Percentiles rank a stretch among this genome's conserved stretches.
These are phyloP conservation scores for Macadamia integrifolia DNA, from an alignment of 164 flowering plant species.

Conservation along the genomic window DNA sequence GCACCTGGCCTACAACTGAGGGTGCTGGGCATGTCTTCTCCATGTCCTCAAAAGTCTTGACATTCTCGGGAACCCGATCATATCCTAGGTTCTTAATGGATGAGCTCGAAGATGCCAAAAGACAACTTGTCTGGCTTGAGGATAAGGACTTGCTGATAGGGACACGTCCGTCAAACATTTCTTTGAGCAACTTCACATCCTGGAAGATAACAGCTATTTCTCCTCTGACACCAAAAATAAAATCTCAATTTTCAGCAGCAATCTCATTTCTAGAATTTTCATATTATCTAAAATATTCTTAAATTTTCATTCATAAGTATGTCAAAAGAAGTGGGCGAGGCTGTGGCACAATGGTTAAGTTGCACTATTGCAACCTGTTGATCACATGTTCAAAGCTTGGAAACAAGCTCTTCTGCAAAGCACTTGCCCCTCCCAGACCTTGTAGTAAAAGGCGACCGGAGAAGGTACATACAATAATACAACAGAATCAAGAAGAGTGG, in stretches of 20 bases:
- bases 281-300: not conserved
- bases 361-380: no score
- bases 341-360: no score
- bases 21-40: slow-evolving; percentile 22
- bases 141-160: slow-evolving; percentile 55
- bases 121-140: slow-evolving; percentile 56
- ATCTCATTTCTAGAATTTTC: not conserved
- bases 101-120: slow-evolving; percentile 53
- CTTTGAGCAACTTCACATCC: slow-evolving; percentile 66
- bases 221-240: slow-evolving; percentile 52
- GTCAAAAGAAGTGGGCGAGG: no score
- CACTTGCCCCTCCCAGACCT: no score
- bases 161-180: slow-evolving; percentile 51
- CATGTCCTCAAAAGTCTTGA: slow-evolving; percentile 14
- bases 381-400: no score
- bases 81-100: slow-evolving; percentile 32
- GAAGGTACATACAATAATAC: not conserved
- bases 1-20: slow-evolving; percentile 16
- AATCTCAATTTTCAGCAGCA: not conserved
- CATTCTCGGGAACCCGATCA: slow-evolving; percentile 17
- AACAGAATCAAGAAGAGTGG: not conserved
- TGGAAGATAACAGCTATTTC: slow-evolving; percentile 86
- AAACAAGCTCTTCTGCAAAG: no score
- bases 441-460: no score
- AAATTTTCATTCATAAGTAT: not conserved